phyloP scores from a whole-genome alignment of 176 grass and related monocot species.

The Bromus sterilis region DNA sequence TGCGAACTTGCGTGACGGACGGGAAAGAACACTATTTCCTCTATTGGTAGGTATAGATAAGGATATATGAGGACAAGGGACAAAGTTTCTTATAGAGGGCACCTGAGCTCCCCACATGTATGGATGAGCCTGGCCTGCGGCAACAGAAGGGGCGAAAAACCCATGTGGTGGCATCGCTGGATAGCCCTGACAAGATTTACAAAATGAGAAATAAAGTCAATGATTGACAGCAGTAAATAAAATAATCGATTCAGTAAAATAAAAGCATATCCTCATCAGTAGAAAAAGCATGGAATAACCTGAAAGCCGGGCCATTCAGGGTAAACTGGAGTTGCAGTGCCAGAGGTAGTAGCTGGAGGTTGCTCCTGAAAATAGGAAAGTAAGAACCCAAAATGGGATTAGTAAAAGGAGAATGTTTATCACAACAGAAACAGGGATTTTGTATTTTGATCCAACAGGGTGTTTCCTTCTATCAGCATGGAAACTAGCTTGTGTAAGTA shows the following conservation, averaged over 20 bases:
- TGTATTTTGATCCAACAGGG: background rate
- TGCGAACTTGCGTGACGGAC: too few relatives aligned
- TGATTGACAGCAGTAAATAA: background rate
- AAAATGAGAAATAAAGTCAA: background rate
- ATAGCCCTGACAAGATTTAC: conserved; percentile 56
- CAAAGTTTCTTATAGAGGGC: background rate
- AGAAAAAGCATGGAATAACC: conserved; percentile 28
- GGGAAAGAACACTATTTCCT: too few relatives aligned
- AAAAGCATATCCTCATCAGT: background rate
- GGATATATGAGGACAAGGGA: background rate
- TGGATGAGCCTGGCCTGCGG: conserved; percentile 77
- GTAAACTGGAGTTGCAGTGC: conserved; percentile 44
- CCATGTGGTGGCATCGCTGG: conserved; percentile 77
- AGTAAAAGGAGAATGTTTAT: conserved; percentile 2
- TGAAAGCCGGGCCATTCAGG: conserved; percentile 91
- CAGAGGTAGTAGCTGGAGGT: conserved; percentile 47
- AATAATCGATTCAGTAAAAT: background rate
- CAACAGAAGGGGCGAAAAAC: conserved; percentile 57
- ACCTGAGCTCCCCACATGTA: conserved; percentile 99
- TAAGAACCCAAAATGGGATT: background rate
- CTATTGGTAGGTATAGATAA: too few relatives aligned
- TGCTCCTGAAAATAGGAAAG: conserved; percentile 56
- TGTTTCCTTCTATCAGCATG: background rate
- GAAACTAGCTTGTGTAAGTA: background rate
- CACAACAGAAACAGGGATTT: background rate